Conservation (phyloP, 148 eudicot species). For the Persicaria maculosa region DNA sequence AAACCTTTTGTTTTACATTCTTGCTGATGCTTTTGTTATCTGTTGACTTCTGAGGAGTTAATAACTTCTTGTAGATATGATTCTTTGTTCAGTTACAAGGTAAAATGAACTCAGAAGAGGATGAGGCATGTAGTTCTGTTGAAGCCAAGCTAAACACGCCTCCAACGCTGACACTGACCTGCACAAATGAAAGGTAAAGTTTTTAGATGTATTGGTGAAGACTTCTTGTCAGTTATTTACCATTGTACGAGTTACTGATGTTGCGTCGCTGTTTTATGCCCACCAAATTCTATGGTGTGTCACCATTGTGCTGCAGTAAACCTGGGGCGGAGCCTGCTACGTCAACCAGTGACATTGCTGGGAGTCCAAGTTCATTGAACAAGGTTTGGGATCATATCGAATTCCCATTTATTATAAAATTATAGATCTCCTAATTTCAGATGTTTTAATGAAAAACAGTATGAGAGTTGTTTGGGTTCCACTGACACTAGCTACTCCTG, state of each 20-base stretch:
- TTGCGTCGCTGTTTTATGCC: neutral
- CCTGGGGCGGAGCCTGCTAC: neutral
- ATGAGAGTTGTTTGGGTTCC: neutral
- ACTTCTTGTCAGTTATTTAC: neutral
- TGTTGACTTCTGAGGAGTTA: neutral
- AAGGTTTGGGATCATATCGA: neutral
- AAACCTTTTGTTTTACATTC: neutral
- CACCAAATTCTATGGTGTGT: neutral
- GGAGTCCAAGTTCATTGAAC: neutral
- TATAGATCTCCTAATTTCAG: neutral
- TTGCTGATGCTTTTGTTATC: neutral
- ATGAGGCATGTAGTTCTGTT: neutral
- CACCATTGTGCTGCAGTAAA: conserved; percentile 4
- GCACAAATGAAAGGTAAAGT: neutral
- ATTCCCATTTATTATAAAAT: neutral
- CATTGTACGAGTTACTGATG: neutral
- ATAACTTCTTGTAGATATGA: neutral
- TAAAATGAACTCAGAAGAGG: neutral
- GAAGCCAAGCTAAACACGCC: neutral
- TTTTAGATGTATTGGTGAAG: neutral
- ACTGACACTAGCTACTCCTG: neutral
- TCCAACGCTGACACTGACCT: neutral
- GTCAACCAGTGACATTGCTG: neutral
- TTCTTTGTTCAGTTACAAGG: conserved; percentile 8
- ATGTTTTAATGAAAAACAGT: neutral